A percentile compares a stretch with the other conserved stretches of the same genome.
phyloP scores from a whole-genome alignment of 208 protist species.

The Trypanosoma scelopori region DNA sequence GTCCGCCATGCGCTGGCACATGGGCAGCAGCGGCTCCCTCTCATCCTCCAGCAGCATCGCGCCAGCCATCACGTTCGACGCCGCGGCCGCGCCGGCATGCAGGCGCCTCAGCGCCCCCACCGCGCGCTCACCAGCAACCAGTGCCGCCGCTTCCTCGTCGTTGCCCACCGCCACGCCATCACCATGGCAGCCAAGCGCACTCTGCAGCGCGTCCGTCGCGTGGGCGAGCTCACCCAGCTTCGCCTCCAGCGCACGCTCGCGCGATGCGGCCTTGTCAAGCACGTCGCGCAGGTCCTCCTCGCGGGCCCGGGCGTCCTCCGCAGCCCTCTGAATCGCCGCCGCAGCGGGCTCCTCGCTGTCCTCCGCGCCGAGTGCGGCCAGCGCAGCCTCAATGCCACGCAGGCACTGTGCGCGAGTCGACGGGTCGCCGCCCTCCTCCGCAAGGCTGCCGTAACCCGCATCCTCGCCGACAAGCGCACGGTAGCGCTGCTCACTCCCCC shows the following conservation, averaged over 20 bases:
- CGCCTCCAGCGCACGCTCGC: conserved; percentile 14
- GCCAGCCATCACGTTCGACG: conserved; percentile 6
- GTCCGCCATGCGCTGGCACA: conserved; percentile 11
- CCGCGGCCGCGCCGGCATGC: neutral
- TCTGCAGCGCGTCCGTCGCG: conserved; percentile 14
- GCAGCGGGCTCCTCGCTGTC: conserved; percentile 20
- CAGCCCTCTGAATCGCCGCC: conserved; percentile 8
- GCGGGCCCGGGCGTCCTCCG: neutral
- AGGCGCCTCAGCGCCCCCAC: conserved; percentile 16
- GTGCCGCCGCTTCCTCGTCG: conserved; percentile 9
- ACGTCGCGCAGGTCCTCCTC: conserved; percentile 9
- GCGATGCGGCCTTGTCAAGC: conserved; percentile 6
- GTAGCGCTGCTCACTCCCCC: conserved; percentile 4
- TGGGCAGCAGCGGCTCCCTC: conserved; percentile 13
- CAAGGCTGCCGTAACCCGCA: no score
- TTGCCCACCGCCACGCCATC: neutral
- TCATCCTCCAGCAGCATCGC: conserved; percentile 3
- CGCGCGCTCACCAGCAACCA: conserved; percentile 1
- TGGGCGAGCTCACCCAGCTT: conserved; percentile 13
- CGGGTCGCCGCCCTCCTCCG: no score
- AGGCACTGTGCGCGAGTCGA: conserved; percentile 37
- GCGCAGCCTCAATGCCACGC: conserved; percentile 30
- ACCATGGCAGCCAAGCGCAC: conserved; percentile 10
- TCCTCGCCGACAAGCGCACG: neutral
- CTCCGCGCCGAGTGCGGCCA: conserved; percentile 28